Base-by-base conservation (phyloP, 176 grass and related monocot species). In the Paspalum vaginatum region DNA sequence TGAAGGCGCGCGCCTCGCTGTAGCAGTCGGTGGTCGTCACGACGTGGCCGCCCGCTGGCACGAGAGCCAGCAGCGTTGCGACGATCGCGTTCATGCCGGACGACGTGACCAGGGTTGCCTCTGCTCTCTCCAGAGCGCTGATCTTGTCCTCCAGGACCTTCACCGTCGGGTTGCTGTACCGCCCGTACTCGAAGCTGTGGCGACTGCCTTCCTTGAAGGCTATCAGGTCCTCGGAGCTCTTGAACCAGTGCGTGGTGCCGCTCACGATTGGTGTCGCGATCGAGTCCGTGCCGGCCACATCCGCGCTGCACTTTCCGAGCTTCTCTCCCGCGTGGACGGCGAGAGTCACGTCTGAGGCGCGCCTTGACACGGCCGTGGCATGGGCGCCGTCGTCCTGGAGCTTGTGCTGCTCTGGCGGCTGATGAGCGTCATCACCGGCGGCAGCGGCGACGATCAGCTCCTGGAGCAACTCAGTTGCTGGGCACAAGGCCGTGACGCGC, bases 11-110 rank as follows among this genome's bases (percentile, higher is more conserved):
- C 0, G 89, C 92, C 76, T 97, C 88, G 27, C 94, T 88, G 75
- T 97, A 97, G 81, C 91, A 94, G 42, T 97, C 94, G 16, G 79
- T 86, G 0, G 94, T 94, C n/a, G n/a, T n/a, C n/a, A n/a, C n/a
- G n/a, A n/a, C n/a, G n/a, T n/a, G n/a, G n/a, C n/a, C n/a, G n/a
- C n/a, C n/a, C n/a, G n/a, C n/a, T n/a, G n/a, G n/a, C 91, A 97
- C 91, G 14, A 97, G 83, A 5, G 86, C 57, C 5, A 85, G 81
- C 14, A 97, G 83, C 59, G 86, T 93, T 4, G 88, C 83, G 47
- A 97, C 91, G 69, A 91, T 97, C 40, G 94, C 94, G 69, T 97
- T 93, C 94, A 97, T 97, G 21, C 94, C 88, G 46, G 91, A 97
- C 17, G 91, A 87, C 8, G 90, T 91, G 20, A 97, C 92, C 8